Conservation (phyloP, 148 eudicot species). For the Camellia granthamiana region DNA sequence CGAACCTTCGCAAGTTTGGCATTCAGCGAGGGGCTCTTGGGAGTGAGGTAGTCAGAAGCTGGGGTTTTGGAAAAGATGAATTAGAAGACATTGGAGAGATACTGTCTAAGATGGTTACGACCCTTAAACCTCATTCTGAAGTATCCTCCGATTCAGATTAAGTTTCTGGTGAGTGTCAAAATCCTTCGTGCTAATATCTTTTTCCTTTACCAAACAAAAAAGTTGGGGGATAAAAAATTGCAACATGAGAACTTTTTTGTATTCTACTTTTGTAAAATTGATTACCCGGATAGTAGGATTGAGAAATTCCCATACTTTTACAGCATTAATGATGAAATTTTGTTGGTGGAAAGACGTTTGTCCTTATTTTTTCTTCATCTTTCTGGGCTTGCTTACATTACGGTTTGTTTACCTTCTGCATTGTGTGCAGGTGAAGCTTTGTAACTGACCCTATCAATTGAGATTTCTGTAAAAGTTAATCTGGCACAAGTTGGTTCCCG, state of each 20-base stretch:
- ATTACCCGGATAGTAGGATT: neutral
- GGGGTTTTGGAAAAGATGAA: slow-evolving; percentile 90
- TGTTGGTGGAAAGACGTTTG: neutral
- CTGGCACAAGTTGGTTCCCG: neutral
- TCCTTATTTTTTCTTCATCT: neutral
- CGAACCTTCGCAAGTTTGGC: slow-evolving; percentile 65
- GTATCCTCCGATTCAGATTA: slow-evolving; percentile 83
- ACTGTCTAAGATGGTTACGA: slow-evolving; percentile 53
- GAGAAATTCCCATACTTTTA: neutral
- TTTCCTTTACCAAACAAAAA: neutral
- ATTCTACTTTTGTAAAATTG: neutral
- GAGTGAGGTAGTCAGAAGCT: slow-evolving; percentile 49
- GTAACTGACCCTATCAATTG: neutral
- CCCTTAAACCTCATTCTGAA: slow-evolving; percentile 48
- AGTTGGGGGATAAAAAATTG: neutral
- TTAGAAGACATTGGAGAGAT: slow-evolving; percentile 75
- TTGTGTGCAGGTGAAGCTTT: slow-evolving; percentile 1
- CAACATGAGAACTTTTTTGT: neutral
- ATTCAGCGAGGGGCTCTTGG: slow-evolving; percentile 69
- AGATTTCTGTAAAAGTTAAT: too few relatives aligned
- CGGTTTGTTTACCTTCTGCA: neutral
- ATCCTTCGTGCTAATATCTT: neutral
- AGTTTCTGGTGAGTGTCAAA: slow-evolving; percentile 11
- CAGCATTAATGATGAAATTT: neutral
- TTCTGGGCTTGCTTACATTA: neutral